Evolutionary conservation across 148 eudicot species (phyloP).

Genomic region (Vaccinium darrowii): DNA sequence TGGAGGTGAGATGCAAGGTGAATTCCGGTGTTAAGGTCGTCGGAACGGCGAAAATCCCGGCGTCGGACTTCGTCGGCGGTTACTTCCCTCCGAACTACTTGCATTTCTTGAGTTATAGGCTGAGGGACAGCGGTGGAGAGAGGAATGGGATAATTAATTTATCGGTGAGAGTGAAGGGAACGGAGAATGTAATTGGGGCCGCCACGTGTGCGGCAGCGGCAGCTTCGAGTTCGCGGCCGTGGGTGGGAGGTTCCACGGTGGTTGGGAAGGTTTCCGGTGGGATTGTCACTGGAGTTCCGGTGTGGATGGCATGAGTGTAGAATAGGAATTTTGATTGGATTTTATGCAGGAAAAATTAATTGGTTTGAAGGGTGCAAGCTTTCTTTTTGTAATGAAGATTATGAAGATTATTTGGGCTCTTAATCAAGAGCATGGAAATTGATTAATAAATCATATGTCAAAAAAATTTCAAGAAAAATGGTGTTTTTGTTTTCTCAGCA

Average conservation of each 20-base stretch:
- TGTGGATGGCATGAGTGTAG: background rate
- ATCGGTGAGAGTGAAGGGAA: slow-evolving; percentile 41
- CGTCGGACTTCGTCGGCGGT: slow-evolving; percentile 51
- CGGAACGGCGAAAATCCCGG: slow-evolving; percentile 48
- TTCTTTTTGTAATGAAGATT: too few relatives aligned
- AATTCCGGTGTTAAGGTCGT: slow-evolving; percentile 19
- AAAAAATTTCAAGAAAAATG: too few relatives aligned
- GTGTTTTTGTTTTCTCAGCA: too few relatives aligned
- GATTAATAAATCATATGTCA: too few relatives aligned
- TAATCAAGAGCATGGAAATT: too few relatives aligned
- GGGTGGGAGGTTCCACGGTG: slow-evolving; percentile 10
- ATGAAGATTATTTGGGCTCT: too few relatives aligned
- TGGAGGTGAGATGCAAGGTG: slow-evolving; percentile 36
- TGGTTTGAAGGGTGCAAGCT: too few relatives aligned
- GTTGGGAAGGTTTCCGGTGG: slow-evolving; percentile 6
- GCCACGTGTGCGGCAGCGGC: background rate
- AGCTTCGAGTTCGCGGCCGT: background rate
- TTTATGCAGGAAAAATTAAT: too few relatives aligned
- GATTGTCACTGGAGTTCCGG: slow-evolving; percentile 24
- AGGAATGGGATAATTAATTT: slow-evolving; percentile 70
- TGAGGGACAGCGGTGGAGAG: slow-evolving; percentile 43
- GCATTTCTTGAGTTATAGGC: slow-evolving; percentile 67
- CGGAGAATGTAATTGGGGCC: background rate
- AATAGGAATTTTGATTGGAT: background rate
- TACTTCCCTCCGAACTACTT: slow-evolving; percentile 32